phyloP scores from a whole-genome alignment of 257 asterid genomes.

The Voacanga thouarsii region DNA sequence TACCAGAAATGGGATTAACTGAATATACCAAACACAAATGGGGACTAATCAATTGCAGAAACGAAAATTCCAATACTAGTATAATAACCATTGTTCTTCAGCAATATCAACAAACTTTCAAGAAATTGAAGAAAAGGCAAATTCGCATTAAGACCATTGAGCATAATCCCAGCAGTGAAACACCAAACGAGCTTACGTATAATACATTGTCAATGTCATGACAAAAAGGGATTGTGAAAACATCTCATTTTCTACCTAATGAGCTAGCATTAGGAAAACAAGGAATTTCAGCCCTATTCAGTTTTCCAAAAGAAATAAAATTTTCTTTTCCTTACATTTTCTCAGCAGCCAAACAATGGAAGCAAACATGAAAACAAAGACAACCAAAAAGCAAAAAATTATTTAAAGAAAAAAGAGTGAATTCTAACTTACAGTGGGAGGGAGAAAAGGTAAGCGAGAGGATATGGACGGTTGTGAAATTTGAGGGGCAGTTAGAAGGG shows the following conservation, averaged over 20 bases:
- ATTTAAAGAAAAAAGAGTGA: not conserved
- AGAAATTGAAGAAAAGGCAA: not conserved
- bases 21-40: not conserved
- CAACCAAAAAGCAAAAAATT: not conserved
- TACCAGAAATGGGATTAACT: not conserved
- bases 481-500: slow-evolving; percentile 32
- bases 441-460: slow-evolving; percentile 26
- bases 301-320: not conserved
- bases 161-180: not conserved
- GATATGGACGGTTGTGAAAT: slow-evolving; percentile 12
- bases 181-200: not conserved
- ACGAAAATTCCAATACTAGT: not conserved
- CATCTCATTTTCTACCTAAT: not conserved
- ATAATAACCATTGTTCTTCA: not conserved
- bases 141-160: not conserved
- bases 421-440: slow-evolving; percentile 38
- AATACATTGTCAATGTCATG: no score
- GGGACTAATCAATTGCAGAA: not conserved
- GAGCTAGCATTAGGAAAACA: not conserved
- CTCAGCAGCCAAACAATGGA: not conserved
- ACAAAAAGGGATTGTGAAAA: not conserved
- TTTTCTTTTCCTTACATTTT: not conserved
- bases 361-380: not conserved
- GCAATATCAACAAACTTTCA: no score
- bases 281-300: not conserved